Evolutionary conservation across 352 stramenopile genomes (phyloP), one percentile per base, ranked within the genome.

Genomic region (Aphanomyces stellatus): DNA sequence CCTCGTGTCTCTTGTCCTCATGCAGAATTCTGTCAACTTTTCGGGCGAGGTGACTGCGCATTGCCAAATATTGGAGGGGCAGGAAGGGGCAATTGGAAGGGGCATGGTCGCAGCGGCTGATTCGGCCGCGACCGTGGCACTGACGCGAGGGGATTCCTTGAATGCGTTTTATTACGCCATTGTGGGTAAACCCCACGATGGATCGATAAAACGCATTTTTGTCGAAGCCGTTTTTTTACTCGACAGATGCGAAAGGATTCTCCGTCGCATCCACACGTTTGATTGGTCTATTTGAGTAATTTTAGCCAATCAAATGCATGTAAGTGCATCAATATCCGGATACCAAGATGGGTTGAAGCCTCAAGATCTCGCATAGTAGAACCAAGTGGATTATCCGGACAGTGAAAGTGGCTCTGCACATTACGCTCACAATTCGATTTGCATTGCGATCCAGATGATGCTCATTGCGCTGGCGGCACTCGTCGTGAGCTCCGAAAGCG

Each of bases 401-500:
- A 19, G n/a, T 46, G 1, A 25, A 24, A 10, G 42, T 7, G 19
- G 13, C 42, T 22, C 42, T 27, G n/a, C 25, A 51, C 49, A 34
- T 57, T 30, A 34, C 49, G 19, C 22, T 34, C 49, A 57, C 33
- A 34, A 34, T 57, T 57, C 49, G 30, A 57, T 34, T 19, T 17
- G 49, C 25, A 24, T 24, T 30, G 49, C 19, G 30, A 13, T n/a
- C 13, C 5, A 13, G 17, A 57, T 57, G 35, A 64, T 64, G 55
- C 22, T 64, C 33, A 33, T 64, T 48, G 33, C 33, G 3, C 6
- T 64, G 22, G 37, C 55, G 34, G 37, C 55, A 8, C 28, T 46
- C 37, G 55, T 46, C 34, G 30, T 64, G 28, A 64, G 55, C 35
- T 51, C 55, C 35, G 55, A 64, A 15, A 46, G 55, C 35, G 55